Percentiles rank a stretch among this genome's conserved stretches.
phyloP scores from a whole-genome alignment of 2,329 filamentous ascomycete species.

The Colletotrichum orchidophilum region DNA sequence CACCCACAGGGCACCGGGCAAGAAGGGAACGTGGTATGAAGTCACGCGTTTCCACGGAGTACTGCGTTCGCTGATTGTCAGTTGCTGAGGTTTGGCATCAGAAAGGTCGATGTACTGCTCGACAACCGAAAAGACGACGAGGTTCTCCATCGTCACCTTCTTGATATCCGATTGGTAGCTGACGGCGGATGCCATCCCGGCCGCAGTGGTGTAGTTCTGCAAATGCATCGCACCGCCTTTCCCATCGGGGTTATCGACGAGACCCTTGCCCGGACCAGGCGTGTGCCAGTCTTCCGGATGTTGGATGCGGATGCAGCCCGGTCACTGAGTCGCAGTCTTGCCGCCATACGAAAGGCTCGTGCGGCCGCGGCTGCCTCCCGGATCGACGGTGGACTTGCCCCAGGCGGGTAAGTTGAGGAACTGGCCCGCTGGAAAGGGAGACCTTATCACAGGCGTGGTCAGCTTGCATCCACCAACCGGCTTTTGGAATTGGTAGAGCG shows the following conservation, averaged over 20 bases:
- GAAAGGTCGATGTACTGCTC: slow-evolving; percentile 46
- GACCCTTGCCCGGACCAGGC: slow-evolving; percentile 40
- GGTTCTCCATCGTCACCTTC: slow-evolving; percentile 58
- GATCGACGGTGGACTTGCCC: slow-evolving; percentile 56
- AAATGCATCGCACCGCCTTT: slow-evolving; percentile 57
- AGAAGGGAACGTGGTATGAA: slow-evolving; percentile 40
- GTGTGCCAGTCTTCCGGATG: slow-evolving; percentile 57
- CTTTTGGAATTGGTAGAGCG: not conserved
- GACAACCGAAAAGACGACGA: slow-evolving; percentile 59
- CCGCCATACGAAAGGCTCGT: slow-evolving; percentile 57
- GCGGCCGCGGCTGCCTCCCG: slow-evolving; percentile 59
- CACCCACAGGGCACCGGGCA: slow-evolving; percentile 40
- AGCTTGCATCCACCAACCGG: not conserved
- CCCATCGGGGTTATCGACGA: slow-evolving; percentile 34
- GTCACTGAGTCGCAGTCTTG: slow-evolving; percentile 51
- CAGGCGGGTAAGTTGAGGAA: slow-evolving; percentile 57
- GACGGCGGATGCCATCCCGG: slow-evolving; percentile 60
- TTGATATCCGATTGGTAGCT: slow-evolving; percentile 57
- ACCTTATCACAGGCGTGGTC: not conserved
- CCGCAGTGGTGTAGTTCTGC: slow-evolving; percentile 51
- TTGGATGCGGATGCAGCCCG: slow-evolving; percentile 53
- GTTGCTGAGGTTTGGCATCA: not conserved
- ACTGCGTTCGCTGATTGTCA: slow-evolving; percentile 18
- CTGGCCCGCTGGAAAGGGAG: not conserved
- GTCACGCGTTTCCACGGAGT: slow-evolving; percentile 43